Evolutionary conservation across 2,329 filamentous ascomycete species (phyloP), one percentile per base, ranked within the genome.

Genomic region (Nigrograna mackinnonii): DNA sequence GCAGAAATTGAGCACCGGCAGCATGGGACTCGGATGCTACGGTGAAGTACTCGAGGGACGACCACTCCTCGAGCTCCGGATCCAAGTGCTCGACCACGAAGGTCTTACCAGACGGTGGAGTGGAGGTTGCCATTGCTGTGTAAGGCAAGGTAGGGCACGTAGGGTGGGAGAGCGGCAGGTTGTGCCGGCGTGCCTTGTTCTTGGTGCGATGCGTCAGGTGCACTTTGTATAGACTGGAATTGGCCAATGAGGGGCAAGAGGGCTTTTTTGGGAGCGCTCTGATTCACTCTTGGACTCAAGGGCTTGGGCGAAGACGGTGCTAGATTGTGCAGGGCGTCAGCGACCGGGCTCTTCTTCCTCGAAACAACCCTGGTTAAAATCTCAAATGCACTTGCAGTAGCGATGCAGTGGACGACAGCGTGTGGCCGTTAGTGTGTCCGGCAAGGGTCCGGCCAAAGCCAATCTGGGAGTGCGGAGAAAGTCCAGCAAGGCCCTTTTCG

Each of bases 31-130:
- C 94, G 47, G 80, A 76, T 38, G 90, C 90, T 66, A 99, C 96
- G 61, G 87, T 82, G 41, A 83, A 76, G 74, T 99, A 99, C 74
- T 99, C 94, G 39, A 97, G 82, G 51, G 89, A 84, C 18, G 94
- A 97, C 94, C 94, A 99, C 30, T 84, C 82, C 22, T 95, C 94
- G 21, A 99, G 80, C 71, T 99, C 94, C 30, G 89, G 86, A 73
- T 99, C 94, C 52, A 99, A 84, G 71, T 99, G 92, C 76, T 97
- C 92, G 58, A 97, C 91, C 60, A 97, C 88, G 72, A 94, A 96
- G 32, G 84, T 91, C 71, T 91, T 88, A 47, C 57, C 61, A 16
- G 55, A 32, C n/a, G 43, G 24, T 7, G 43, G 31, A 35, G 31
- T 46, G 44, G 42, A 26, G 54, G 52, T 49, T 33, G 64, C 51